Conservation (phyloP, 116 monocot genomes). For the Dioscorea cayenensis region DNA sequence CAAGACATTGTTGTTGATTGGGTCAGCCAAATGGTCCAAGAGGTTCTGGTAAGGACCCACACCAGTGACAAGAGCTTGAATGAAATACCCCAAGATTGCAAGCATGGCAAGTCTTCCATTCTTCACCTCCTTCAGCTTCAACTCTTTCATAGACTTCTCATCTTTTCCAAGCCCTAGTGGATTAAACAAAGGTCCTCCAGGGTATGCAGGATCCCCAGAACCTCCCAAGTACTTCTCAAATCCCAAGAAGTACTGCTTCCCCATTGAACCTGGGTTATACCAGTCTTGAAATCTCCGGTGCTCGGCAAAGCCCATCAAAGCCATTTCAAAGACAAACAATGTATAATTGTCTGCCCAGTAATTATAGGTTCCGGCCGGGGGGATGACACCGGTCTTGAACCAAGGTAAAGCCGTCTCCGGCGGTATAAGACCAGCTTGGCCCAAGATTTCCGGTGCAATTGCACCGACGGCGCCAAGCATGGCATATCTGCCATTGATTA, state of each 20-base stretch:
- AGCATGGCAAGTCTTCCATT: slow-evolving; percentile 94
- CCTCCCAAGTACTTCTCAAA: slow-evolving; percentile 79
- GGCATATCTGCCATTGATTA: slow-evolving; percentile 83
- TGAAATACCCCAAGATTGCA: slow-evolving; percentile 68
- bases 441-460: slow-evolving; percentile 77
- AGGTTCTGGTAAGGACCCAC: slow-evolving; percentile 86
- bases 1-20: slow-evolving; percentile 77
- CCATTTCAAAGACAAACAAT: slow-evolving; percentile 82
- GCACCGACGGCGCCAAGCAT: slow-evolving; percentile 72
- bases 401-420: slow-evolving; percentile 79
- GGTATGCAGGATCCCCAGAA: slow-evolving; percentile 78
- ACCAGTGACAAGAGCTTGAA: slow-evolving; percentile 74
- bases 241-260: slow-evolving; percentile 88
- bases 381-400: slow-evolving; percentile 94
- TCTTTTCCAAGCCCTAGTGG: slow-evolving; percentile 88
- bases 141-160: slow-evolving; percentile 75
- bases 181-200: slow-evolving; percentile 89
- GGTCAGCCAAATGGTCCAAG: slow-evolving; percentile 75
- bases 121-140: slow-evolving; percentile 96
- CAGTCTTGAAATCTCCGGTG: slow-evolving; percentile 93
- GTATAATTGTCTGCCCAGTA: slow-evolving; percentile 96
- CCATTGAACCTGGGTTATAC: slow-evolving; percentile 82
- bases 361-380: slow-evolving; percentile 81
- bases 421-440: slow-evolving; percentile 71
- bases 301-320: slow-evolving; percentile 92